These are phyloP conservation scores for Halteria grandinella DNA, from an alignment of 73 alveolate species.

Conservation along the genomic window DNA sequence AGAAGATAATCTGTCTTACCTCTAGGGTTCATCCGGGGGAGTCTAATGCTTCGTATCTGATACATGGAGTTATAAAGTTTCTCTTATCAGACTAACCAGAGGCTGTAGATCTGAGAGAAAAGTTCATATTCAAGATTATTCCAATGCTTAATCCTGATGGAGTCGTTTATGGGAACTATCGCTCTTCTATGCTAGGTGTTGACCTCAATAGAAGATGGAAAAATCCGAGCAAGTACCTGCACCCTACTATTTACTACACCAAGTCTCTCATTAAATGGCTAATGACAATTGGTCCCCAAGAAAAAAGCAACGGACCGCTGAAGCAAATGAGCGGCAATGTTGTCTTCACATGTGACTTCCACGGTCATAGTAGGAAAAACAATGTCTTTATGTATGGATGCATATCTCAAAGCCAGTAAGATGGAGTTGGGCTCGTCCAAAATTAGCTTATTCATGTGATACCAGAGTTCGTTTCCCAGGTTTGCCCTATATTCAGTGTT, in stretches of 20 bases:
- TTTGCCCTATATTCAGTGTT: slow-evolving; percentile 24
- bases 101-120: slow-evolving; percentile 80
- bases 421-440: neutral
- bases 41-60: slow-evolving; percentile 80
- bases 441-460: slow-evolving; percentile 25
- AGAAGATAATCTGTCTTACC: slow-evolving; percentile 35
- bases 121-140: slow-evolving; percentile 83
- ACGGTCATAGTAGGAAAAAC: slow-evolving; percentile 85
- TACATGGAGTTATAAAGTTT: slow-evolving; percentile 88
- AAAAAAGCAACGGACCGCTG: neutral
- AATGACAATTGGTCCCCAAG: neutral
- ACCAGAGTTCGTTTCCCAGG: slow-evolving; percentile 6
- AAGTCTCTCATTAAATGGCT: slow-evolving; percentile 51
- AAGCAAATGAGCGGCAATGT: slow-evolving; percentile 21
- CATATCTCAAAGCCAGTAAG: slow-evolving; percentile 7
- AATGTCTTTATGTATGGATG: slow-evolving; percentile 90
- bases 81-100: slow-evolving; percentile 75
- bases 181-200: slow-evolving; percentile 85
- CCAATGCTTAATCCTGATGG: slow-evolving; percentile 95
- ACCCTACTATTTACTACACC: slow-evolving; percentile 85
- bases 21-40: slow-evolving; percentile 96
- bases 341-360: slow-evolving; percentile 83
- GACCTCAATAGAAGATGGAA: slow-evolving; percentile 94
- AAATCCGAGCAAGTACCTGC: slow-evolving; percentile 86
- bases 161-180: slow-evolving; percentile 91